Evolutionary conservation across 139 green algal genomes (phyloP).

Genomic region (Chlamydomonas sp.): DNA sequence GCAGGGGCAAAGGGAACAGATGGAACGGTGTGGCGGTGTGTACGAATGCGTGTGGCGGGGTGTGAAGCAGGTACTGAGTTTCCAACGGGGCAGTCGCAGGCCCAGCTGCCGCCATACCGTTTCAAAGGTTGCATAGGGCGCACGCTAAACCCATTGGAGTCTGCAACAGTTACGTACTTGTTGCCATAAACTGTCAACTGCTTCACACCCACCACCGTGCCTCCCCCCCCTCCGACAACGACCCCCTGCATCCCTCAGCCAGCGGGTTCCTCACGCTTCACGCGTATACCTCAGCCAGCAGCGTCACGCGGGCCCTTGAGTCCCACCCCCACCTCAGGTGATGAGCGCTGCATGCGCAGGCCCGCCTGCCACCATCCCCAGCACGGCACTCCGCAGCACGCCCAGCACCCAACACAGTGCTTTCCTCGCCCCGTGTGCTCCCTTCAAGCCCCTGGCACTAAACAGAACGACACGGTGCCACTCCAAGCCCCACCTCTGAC

Average conservation of each 20-base stretch:
- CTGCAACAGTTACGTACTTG: too few species aligned
- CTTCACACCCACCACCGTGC: too few species aligned
- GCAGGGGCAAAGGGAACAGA: neutral
- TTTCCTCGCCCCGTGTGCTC: neutral
- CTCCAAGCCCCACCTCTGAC: constrained; percentile 63
- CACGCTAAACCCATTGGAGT: too few species aligned
- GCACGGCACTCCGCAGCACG: too few species aligned
- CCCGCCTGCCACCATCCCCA: too few species aligned
- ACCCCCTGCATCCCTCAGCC: constrained; percentile 88
- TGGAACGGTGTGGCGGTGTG: neutral
- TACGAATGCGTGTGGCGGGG: neutral
- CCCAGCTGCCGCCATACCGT: too few species aligned
- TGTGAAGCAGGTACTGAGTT: neutral
- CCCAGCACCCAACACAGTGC: neutral
- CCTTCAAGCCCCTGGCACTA: neutral
- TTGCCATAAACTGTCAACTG: too few species aligned
- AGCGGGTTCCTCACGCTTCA: too few species aligned
- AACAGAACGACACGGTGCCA: neutral
- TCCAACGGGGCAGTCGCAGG: too few species aligned
- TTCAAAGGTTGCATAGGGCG: too few species aligned
- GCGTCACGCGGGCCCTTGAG: constrained; percentile 79
- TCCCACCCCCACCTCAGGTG: constrained; percentile 67
- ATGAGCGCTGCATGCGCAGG: too few species aligned
- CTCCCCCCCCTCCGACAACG: constrained; percentile 78
- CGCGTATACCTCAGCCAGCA: constrained; percentile 67